A percentile compares a stretch with the other conserved stretches of the same genome.
phyloP scores from a whole-genome alignment of 139 green algal genomes.

The Monoraphidium neglectum region DNA sequence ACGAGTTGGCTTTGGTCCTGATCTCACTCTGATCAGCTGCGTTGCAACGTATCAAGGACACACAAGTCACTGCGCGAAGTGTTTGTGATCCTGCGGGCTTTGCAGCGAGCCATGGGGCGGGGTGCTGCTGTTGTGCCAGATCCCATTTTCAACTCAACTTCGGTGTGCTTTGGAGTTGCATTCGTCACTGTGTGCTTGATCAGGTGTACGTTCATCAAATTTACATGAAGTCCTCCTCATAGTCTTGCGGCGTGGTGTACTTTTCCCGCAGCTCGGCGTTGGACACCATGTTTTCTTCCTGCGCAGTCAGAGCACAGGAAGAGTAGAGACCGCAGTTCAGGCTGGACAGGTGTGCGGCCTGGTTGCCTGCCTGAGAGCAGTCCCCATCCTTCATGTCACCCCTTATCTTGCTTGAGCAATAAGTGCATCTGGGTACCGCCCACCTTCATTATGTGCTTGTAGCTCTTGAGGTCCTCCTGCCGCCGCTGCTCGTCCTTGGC shows the following conservation, averaged over 20 bases:
- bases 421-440: background rate
- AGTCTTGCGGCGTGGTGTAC: constrained; percentile 79
- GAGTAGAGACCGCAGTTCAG: background rate
- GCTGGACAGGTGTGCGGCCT: background rate
- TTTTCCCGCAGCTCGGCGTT: constrained; percentile 80
- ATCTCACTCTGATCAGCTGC: too few relatives aligned
- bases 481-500: constrained; percentile 66
- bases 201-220: too few relatives aligned
- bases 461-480: constrained; percentile 76
- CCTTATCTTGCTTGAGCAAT: too few relatives aligned
- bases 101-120: too few relatives aligned
- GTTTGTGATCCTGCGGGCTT: too few relatives aligned
- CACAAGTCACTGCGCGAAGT: too few relatives aligned
- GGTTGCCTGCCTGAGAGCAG: background rate
- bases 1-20: too few relatives aligned
- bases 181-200: too few relatives aligned
- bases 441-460: constrained; percentile 80
- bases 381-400: background rate
- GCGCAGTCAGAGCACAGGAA: constrained; percentile 20
- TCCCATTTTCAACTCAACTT: too few relatives aligned
- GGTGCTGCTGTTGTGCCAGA: too few relatives aligned
- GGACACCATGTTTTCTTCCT: constrained; percentile 84
- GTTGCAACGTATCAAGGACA: too few relatives aligned
- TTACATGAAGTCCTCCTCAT: constrained; percentile 98
- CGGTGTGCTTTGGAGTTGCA: too few relatives aligned